These are phyloP conservation scores for Macrolepiota albuminosa DNA, from an alignment of 768 basidiomycete genomes.

Conservation along the genomic window DNA sequence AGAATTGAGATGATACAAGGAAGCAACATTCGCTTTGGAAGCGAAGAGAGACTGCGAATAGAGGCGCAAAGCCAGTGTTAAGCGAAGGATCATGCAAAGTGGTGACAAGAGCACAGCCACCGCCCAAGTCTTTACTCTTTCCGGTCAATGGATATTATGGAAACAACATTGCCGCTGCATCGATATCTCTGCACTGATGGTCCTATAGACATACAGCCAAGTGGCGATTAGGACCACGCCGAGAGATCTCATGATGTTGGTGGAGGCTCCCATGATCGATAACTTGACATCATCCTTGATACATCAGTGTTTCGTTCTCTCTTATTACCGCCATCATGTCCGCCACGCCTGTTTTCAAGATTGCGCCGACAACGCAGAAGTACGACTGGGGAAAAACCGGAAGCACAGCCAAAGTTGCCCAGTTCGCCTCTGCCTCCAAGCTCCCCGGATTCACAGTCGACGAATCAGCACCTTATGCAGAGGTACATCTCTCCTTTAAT, in stretches of 20 bases:
- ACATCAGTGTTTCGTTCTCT: not conserved
- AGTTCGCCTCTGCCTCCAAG: conserved; percentile 60
- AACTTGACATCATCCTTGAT: not conserved
- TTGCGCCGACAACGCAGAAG: conserved; percentile 78
- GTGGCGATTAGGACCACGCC: not conserved
- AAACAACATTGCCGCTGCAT: not conserved
- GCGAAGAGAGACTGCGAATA: no score
- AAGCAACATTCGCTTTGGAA: not conserved
- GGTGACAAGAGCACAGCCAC: not conserved
- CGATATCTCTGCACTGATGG: not conserved
- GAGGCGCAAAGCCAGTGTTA: no score
- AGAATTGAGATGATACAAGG: no score
- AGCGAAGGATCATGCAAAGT: no score
- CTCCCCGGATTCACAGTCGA: conserved; percentile 66
- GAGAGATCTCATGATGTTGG: not conserved
- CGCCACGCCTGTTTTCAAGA: conserved; percentile 57
- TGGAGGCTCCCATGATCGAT: not conserved
- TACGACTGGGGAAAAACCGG: conserved; percentile 97
- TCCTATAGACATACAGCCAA: not conserved
- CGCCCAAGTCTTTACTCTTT: not conserved
- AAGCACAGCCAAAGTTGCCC: conserved; percentile 77
- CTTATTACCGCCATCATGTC: conserved; percentile 2
- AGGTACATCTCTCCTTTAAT: conserved; percentile 47
- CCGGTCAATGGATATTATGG: not conserved
- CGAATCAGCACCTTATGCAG: conserved; percentile 80